Evolutionary conservation across 306 rosid species (phyloP), one percentile per base, ranked within the genome.

Genomic region (Delonix regia): DNA sequence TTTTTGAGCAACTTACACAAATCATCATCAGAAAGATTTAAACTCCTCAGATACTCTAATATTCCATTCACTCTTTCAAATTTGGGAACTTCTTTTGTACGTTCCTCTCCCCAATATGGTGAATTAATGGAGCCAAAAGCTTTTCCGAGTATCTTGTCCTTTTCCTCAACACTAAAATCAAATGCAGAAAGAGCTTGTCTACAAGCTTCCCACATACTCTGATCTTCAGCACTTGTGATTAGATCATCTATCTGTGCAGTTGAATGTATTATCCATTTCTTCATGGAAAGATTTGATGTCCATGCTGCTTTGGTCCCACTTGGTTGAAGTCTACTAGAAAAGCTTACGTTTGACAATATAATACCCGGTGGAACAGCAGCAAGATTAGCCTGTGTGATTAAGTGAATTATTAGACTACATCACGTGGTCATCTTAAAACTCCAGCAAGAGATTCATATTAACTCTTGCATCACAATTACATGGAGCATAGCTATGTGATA

Each of bases 81-180:
- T 21, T 84, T 88, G 36, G 97, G 96, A 41, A 95, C 83, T 70
- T 80, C 86, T 59, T 71, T 84, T 62, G 83, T 77, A 16, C 98
- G 90, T 42, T 88, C 93, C 79, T 95, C 99, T 38, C 99, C 97
- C 99, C 99, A 92, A 45, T 91, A 95, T 49, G 99, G 98, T 2
- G 99, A 92, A 76, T 86, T 94, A 78, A 95, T 55, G 61, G 78
- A 75, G 49, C 99, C 98, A 60, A 92, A 95, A 22, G 99, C 99
- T 84, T 91, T 92, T 76, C 97, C 96, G 33, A 95, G 97, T 52
- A 89, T 87, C 89, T 90, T 92, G 85, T 92, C 92, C 72, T 87
- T 90, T 75, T 92, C 99, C 76, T 92, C 97, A 25, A 21, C 72
- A 22, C 86, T 91, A 27, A 92, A 92, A 76, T 73, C 80, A 51